Base-by-base conservation (phyloP, 495 filamentous ascomycete genomes). In the Cercophora newfieldiana region DNA sequence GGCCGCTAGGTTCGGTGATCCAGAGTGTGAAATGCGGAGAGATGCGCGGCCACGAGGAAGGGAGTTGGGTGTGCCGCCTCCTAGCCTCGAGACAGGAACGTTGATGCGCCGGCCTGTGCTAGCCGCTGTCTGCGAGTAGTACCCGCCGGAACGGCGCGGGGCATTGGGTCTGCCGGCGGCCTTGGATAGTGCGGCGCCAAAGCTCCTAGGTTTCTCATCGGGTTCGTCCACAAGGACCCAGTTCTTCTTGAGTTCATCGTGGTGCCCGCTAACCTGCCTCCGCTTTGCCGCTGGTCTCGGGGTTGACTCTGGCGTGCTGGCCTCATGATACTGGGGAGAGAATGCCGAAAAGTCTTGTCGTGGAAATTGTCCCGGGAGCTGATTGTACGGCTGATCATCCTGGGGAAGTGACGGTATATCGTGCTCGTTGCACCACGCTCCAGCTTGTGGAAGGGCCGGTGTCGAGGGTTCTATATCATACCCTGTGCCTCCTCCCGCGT, bases 401-500 rank as follows among this genome's bases (percentile, higher is more conserved):
- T 29, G 30, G 21, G 69, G 68, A 12, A 70, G 70, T 1, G 72
- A 66, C 3, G 73, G 68, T 19, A 74, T 49, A 28, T 75, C 74
- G 50, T 69, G 65, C 26, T 75, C 71, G 49, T 75, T 72, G 21
- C 55, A 55, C 75, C 72, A 79, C 16, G 64, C 8, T 28, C 73
- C 71, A 8, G 61, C 63, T 55, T 69, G 59, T 24, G 71, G 28
- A 49, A 66, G 59, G 70, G 75, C 58, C 18, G 72, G 55, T 25
- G 70, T 65, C 14, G 74, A 37, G 1, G 71, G 69, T 16, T 67
- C 66, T 10, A 78, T 63, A 8, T 83, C 78, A 70, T 92, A 96
- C 16, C 87, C 90, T 44, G 79, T 81, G 5, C 93, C 93, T 19
- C 90, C 92, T 25, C 92, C 93, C 16, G 92, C 90, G 63, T 94